Evolutionary conservation across 176 grass and related monocot species (phyloP).

Genomic region (Ensete glaucum): DNA sequence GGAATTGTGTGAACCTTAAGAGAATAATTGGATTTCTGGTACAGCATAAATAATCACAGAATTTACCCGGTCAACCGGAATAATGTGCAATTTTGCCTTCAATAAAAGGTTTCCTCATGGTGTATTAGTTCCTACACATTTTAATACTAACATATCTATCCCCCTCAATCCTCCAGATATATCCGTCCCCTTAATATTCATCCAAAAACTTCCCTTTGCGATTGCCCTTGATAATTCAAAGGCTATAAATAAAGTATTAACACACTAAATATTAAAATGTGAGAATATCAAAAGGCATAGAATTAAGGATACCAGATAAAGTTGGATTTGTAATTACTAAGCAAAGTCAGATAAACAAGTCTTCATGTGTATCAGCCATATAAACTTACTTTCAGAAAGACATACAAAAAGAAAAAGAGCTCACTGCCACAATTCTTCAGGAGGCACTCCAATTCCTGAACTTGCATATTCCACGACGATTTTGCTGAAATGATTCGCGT

Average conservation of each 20-base stretch:
- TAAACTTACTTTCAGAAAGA: not conserved
- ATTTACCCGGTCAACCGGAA: not conserved
- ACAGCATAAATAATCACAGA: not conserved
- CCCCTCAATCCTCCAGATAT: too few relatives aligned
- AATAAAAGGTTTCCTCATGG: too few relatives aligned
- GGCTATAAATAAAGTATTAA: not conserved
- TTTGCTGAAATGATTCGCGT: slow-evolving; percentile 57
- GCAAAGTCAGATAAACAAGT: not conserved
- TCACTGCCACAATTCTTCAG: slow-evolving; percentile 8
- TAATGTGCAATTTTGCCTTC: too few relatives aligned
- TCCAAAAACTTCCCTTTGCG: too few relatives aligned
- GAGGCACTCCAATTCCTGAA: slow-evolving; percentile 56
- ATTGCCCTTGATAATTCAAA: too few relatives aligned
- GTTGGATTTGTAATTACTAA: not conserved
- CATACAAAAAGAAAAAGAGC: not conserved
- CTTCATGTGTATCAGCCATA: not conserved
- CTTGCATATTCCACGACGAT: slow-evolving; percentile 79
- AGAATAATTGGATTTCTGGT: too few relatives aligned
- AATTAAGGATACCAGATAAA: not conserved
- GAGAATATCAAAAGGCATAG: not conserved
- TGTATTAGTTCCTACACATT: too few relatives aligned
- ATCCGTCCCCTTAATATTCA: too few relatives aligned
- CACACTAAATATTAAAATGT: not conserved
- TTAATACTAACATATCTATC: too few relatives aligned
- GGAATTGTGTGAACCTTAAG: too few relatives aligned